These are phyloP conservation scores for Tolypocladium sp. DNA, from an alignment of 2,329 filamentous ascomycete species.

Conservation along the genomic window DNA sequence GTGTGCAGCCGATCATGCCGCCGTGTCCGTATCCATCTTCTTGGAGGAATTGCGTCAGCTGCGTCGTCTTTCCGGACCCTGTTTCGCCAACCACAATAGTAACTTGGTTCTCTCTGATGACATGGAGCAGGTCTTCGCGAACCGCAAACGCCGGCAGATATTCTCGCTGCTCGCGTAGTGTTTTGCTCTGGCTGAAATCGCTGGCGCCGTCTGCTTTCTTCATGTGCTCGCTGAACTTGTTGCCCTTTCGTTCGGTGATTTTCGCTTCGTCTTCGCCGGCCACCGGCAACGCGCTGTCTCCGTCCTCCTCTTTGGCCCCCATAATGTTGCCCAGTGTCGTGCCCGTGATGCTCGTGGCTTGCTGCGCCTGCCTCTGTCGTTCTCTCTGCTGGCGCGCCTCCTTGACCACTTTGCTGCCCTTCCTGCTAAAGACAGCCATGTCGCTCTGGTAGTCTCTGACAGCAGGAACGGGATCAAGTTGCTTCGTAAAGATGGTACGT, in stretches of 20 bases:
- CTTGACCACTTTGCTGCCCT: conserved; percentile 86
- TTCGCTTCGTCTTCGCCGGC: conserved; percentile 60
- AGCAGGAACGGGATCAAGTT: conserved; percentile 87
- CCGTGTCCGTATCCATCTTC: conserved; percentile 86
- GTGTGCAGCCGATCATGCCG: conserved; percentile 93
- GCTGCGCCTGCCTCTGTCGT: conserved; percentile 85
- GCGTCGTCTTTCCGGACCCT: conserved; percentile 94
- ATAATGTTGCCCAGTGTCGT: conserved; percentile 91
- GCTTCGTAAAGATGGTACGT: conserved; percentile 92
- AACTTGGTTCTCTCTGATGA: conserved; percentile 95
- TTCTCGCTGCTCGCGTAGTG: conserved; percentile 81
- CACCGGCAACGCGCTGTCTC: conserved; percentile 77
- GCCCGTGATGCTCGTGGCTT: conserved; percentile 86
- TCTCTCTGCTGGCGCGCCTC: conserved; percentile 89
- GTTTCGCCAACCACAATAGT: conserved; percentile 96
- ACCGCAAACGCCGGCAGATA: conserved; percentile 94
- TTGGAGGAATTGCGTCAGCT: conserved; percentile 90
- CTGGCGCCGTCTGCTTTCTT: conserved; percentile 81
- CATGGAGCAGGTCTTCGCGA: conserved; percentile 79
- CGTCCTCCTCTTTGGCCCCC: conserved; percentile 87
- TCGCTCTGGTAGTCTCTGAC: conserved; percentile 92
- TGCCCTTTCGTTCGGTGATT: conserved; percentile 37
- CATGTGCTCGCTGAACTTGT: conserved; percentile 84
- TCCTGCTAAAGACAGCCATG: conserved; percentile 96
- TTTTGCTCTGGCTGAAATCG: conserved; percentile 88